These are phyloP conservation scores for Alnus glutinosa DNA, from an alignment of 306 rosid species.

Conservation along the genomic window DNA sequence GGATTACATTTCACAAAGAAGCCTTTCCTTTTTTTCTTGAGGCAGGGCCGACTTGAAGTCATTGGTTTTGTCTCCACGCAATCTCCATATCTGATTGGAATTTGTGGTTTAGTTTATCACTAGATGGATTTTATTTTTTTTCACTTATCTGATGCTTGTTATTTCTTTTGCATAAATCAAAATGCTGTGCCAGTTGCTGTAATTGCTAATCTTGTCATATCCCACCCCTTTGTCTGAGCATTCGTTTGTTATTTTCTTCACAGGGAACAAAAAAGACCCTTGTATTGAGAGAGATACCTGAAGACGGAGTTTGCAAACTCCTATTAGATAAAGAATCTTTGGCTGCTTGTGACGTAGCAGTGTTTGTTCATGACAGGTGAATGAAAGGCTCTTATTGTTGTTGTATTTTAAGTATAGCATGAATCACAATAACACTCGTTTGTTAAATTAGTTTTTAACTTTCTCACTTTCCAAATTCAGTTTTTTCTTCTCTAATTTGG, in stretches of 20 bases:
- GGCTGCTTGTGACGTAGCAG: conserved; percentile 90
- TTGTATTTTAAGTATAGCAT: background rate
- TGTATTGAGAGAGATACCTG: conserved; percentile 84
- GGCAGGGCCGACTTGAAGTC: too few relatives aligned
- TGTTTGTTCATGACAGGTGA: conserved; percentile 93
- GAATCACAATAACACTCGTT: background rate
- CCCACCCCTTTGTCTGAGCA: conserved; percentile 3
- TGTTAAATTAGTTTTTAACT: too few relatives aligned
- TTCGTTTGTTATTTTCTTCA: conserved; percentile 22
- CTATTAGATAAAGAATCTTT: conserved; percentile 77
- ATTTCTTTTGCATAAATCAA: background rate
- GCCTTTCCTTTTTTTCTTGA: too few relatives aligned
- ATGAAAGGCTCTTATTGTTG: background rate
- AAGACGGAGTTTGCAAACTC: conserved; percentile 65
- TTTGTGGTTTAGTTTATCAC: background rate
- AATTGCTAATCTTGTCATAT: background rate
- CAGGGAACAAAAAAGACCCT: conserved; percentile 77
- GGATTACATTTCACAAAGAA: too few relatives aligned
- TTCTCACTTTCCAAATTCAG: background rate
- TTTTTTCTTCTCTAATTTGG: background rate
- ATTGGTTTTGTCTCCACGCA: too few relatives aligned
- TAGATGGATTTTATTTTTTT: background rate
- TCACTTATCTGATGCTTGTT: background rate
- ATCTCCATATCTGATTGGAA: too few relatives aligned
- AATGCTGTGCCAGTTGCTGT: background rate